phyloP scores from a whole-genome alignment of 2,329 filamentous ascomycete genomes.

The Colletotrichum orchidophilum region DNA sequence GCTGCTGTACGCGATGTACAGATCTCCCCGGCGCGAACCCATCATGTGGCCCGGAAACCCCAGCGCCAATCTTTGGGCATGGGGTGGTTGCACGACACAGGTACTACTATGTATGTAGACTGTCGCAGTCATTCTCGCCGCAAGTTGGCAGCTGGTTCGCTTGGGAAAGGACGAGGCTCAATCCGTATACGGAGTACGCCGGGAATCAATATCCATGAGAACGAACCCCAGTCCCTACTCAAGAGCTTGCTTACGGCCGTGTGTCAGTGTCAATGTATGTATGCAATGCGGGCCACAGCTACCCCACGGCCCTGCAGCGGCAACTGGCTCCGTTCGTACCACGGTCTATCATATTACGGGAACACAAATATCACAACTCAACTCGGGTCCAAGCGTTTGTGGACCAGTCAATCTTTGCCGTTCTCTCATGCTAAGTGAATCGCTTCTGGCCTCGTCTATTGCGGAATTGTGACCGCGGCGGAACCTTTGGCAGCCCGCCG shows the following conservation, averaged over 20 bases:
- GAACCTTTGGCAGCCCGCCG: background rate
- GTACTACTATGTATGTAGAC: no score
- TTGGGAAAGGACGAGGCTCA: background rate
- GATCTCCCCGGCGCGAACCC: conserved; percentile 3
- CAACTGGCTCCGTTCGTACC: background rate
- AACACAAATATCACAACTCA: conserved; percentile 6
- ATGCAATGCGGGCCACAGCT: background rate
- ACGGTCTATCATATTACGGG: conserved; percentile 9
- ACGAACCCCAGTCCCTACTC: background rate
- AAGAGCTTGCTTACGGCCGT: conserved; percentile 24
- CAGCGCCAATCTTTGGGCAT: conserved; percentile 4
- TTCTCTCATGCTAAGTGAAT: background rate
- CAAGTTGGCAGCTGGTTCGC: conserved; percentile 3
- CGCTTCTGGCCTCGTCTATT: conserved; percentile 5
- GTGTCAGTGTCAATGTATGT: background rate
- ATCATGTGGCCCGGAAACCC: conserved; percentile 5
- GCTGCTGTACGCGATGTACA: background rate
- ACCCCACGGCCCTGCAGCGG: background rate
- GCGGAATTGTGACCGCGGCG: conserved; percentile 28
- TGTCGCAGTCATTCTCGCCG: background rate
- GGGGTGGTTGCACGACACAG: background rate
- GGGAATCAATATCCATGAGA: background rate
- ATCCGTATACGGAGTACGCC: no score
- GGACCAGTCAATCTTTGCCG: conserved; percentile 9
- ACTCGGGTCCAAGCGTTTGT: conserved; percentile 16